Base-by-base conservation (phyloP, 208 protist genomes). In the Wallacemonas sp. region DNA sequence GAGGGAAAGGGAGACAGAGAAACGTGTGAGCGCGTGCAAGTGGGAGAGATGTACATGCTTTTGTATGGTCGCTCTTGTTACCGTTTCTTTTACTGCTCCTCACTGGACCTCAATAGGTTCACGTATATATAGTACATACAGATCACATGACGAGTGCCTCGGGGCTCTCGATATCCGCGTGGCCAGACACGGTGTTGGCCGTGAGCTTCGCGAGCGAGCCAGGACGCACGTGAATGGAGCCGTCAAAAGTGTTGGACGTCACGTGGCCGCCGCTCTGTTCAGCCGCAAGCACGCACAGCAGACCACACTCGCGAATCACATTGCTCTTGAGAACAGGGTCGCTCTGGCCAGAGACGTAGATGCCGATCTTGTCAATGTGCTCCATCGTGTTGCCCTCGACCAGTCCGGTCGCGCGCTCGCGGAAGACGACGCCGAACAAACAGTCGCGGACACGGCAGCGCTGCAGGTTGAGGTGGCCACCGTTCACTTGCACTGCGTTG, bases 341-440 rank as follows among this genome's bases (percentile, higher is more conserved):
- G 64, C 86, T 91, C 21, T 73, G 76, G 12, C 88, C 83, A 0
- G 73, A 67, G 6, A 94, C 76, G 63, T 89, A 91, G 30, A 96
- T 78, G 27, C 91, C 91, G 58, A 93, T 92, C 58, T 80, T 85
- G 16, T 34, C 23, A 0, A 89, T 83, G 76, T 94, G 84, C 70
- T 96, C 84, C 43, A 96, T 64, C 9, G 79, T 84, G 77, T 96
- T 96, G 49, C 69, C 65, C 47, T 90, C 81, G 11, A 92, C 75
- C 11, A 81, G 49, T 5, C 91, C 91, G 11, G 61, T 63, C 5
- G 77, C 70, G 6, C 76, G 61, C 9, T 73, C 61, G 9, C 86
- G 70, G 61, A 76, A 92, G 78, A 76, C 94, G 2, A 94, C 58
- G 46, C 91, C 91, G 70, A 93, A 94, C 21, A 71, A 47, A 60